Conservation (phyloP, 768 basidiomycete species). For the Calvatia gigantea region DNA sequence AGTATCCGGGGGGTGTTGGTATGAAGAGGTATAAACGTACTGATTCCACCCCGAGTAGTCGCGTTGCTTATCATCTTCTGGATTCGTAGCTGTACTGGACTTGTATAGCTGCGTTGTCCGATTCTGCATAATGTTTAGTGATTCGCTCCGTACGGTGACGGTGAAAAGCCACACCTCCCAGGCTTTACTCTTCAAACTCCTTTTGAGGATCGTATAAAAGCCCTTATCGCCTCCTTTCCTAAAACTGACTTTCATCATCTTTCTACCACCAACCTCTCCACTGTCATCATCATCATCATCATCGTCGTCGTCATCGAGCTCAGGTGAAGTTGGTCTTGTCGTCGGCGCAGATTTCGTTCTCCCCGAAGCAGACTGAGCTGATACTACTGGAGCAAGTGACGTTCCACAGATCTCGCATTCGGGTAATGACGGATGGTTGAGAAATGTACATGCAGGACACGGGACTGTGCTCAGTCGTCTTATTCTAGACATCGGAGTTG, state of each 20-base stretch:
- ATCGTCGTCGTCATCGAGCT: slow-evolving; percentile 33
- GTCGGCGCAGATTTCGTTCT: slow-evolving; percentile 59
- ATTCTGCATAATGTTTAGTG: too few species aligned
- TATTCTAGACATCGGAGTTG: slow-evolving; percentile 14
- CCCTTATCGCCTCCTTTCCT: slow-evolving; percentile 85
- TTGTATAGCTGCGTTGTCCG: neutral
- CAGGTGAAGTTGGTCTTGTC: slow-evolving; percentile 59
- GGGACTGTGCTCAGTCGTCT: slow-evolving; percentile 50
- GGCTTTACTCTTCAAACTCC: slow-evolving; percentile 61
- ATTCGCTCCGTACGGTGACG: neutral
- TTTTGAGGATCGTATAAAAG: slow-evolving; percentile 76
- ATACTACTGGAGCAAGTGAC: slow-evolving; percentile 42
- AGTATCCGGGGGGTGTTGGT: neutral
- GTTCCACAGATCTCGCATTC: slow-evolving; percentile 88
- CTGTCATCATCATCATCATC: slow-evolving; percentile 20
- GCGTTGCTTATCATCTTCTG: neutral
- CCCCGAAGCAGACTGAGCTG: too few species aligned
- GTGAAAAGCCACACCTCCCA: slow-evolving; percentile 63
- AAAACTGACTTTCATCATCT: slow-evolving; percentile 81
- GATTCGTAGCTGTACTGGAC: neutral
- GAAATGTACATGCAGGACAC: slow-evolving; percentile 88
- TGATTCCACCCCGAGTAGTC: slow-evolving; percentile 10
- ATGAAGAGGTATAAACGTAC: slow-evolving; percentile 11
- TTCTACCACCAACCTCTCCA: slow-evolving; percentile 18
- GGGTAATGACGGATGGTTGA: slow-evolving; percentile 73